Base-by-base conservation (phyloP, 768 basidiomycete species). In the Termitomyces sp. region DNA sequence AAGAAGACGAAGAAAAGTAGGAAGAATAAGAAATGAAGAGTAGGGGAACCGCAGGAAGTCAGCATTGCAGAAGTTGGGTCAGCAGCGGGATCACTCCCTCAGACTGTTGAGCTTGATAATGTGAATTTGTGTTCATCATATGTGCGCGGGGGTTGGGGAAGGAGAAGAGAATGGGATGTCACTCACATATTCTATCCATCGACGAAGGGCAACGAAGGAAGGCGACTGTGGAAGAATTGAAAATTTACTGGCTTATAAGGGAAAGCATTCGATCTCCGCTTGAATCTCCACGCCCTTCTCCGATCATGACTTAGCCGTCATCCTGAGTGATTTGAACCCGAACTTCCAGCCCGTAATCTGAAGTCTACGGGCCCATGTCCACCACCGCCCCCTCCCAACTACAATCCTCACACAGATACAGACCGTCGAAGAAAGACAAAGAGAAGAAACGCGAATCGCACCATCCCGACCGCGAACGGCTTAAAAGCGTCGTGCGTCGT, bases 401-500 rank as follows among this genome's bases (percentile, higher is more conserved):
- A 39, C 58, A 70, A 15, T 6, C 49, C 8, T 16, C 32, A 9
- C 38, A 24, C 22, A 69, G 67, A 35, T 49, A 69, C n/a, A 81
- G 76, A 65, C 9, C 49, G 4, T 58, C 70, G 32, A 74, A 70
- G 68, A 79, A 76, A 65, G 73, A 75, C 33, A 60, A 54, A 38
- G 73, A 71, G 56, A 75, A 75, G 42, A 74, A 72, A 60, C 74
- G 76, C 32, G 73, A 76, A 63, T 61, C 61, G 35, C 75, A 68
- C 42, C 66, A 70, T 1, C 75, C 74, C 15, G 73, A 75, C 20
- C 73, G 74, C 5, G 89, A 90, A 63, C 84, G 90, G 5, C 76
- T 94, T 67, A 98, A 99, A 81, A 87, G 88, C 35, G 83, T 97
- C 65, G 88, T 98, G 18, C 87, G 96, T 46, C 78, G 93, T 42